Base-by-base conservation (phyloP, 108 stramenopile species). In the Fistulifera pelliculosa region DNA sequence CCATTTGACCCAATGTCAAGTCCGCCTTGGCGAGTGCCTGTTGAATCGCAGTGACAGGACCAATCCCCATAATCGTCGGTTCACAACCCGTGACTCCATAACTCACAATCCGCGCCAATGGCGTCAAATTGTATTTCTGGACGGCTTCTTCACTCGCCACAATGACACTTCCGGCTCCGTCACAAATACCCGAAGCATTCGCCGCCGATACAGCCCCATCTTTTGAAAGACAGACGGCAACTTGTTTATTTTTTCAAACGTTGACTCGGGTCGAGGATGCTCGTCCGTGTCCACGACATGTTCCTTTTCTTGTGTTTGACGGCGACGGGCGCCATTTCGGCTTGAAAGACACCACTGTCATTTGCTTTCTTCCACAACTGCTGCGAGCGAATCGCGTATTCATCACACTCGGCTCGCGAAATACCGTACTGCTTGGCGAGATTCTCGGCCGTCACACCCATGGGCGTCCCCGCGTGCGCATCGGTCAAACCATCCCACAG, bases 361-460 rank as follows among this genome's bases (percentile, higher is more conserved):
- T 82, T 49, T 39, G 89, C 89, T 24, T 69, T 47, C 27, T 58
- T 85, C 93, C 94, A 97, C 42, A 66, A 60, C 51, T 70, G 70
- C 61, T 97, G 96, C 65, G 88, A 90, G 1, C 87, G 78, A 52
- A 95, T 52, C 19, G 88, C 89, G 61, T 71, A 91, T 47, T 88
- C 90, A 47, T 96, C 95, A 38, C 95, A 96, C 57, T 93, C 91
- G 76, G 82, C 71, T 80, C 76, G 52, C 93, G 68, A 38, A 60
- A 95, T 94, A 18, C 64, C 65, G 59, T 95, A 96, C 66, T 97
- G 72, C 47, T 80, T 80, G 21, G 91, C 96, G 31, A 99, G 68
- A 66, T 97, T 99, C 48, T 99, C 98, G 8, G 98, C 98, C 44
- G 98, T 99, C 44, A 97, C 66, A 40, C 96, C 98, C 98, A 99